Evolutionary conservation across 2,329 filamentous ascomycete genomes (phyloP), one percentile per base, ranked within the genome.

Genomic region (Aspergillus chevalieri): DNA sequence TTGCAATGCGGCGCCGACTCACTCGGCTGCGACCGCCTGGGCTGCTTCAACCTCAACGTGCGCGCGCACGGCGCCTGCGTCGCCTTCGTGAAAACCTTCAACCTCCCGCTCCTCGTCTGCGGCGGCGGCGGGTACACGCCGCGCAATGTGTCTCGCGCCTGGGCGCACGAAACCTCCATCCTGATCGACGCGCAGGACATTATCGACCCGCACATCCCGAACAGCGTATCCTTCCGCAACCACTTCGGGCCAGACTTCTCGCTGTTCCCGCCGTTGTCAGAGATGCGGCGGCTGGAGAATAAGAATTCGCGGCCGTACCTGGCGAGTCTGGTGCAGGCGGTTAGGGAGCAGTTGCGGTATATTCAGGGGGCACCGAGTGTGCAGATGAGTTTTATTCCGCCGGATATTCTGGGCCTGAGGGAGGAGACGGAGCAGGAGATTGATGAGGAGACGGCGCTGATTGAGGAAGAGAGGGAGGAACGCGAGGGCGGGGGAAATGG

Each of bases 121-220:
- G 93, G 93, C 42, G 93, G 93, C 36, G 93, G 93, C 49, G 93
- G 93, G 24, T 98, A 98, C 71, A 98, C 93, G 12, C 91, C 93
- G 4, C 83, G 92, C 56, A 98, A 98, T 63, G 93, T 98, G 6
- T 93, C 93, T 39, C 86, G 93, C 47, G 90, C 92, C 26, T 98
- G 93, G 93, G 89, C 91, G 21, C 92, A 95, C 71, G 93, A 98
- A 73, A 98, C 93, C 10, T 87, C 87, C 52, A 89, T 97, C 58
- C 89, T 89, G 52, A 87, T 94, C 54, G 84, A 85, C 57, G 84
- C 83, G 50, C 78, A 86, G 52, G 78, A 86, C 55, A 80, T 81
- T 50, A 85, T 96, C 55, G 74, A 81, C 65, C 80, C 86, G 15
- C 79, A 82, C 10, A 85, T 97, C 24, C 92, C 93, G 0, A 72